Evolutionary conservation across 1,284 basidiomycete species (phyloP).

Genomic region (Rhodofomes roseus): DNA sequence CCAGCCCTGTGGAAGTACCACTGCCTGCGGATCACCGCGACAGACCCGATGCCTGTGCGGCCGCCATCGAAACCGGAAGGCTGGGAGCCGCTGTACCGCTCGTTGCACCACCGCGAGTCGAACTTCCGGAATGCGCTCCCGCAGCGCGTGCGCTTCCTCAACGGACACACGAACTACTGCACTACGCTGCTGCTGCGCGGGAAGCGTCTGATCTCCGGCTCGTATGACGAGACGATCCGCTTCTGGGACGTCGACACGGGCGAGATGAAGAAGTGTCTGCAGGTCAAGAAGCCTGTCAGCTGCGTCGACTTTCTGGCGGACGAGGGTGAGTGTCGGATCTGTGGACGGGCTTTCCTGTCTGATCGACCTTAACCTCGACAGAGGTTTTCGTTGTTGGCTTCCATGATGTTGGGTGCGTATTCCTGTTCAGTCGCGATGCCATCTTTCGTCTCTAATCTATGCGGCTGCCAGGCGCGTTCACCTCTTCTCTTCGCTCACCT

Average conservation of each 20-base stretch:
- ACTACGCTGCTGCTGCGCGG: slow-evolving; percentile 79
- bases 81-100: slow-evolving; percentile 79
- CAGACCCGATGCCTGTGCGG: slow-evolving; percentile 67
- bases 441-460: too few relatives aligned
- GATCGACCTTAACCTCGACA: slow-evolving; percentile 21
- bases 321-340: slow-evolving; percentile 45
- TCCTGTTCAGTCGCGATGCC: too few relatives aligned
- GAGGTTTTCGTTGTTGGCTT: slow-evolving; percentile 90
- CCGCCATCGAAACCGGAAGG: slow-evolving; percentile 61
- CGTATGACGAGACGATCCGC: slow-evolving; percentile 87
- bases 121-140: slow-evolving; percentile 80
- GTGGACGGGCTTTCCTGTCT: background rate
- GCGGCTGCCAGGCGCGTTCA: slow-evolving; percentile 9
- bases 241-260: slow-evolving; percentile 85
- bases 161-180: slow-evolving; percentile 86
- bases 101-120: slow-evolving; percentile 81
- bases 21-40: slow-evolving; percentile 68
- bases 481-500: slow-evolving; percentile 40
- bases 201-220: slow-evolving; percentile 81
- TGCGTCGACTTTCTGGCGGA: slow-evolving; percentile 86
- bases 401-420: slow-evolving; percentile 82
- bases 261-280: slow-evolving; percentile 75
- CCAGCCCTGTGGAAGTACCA: slow-evolving; percentile 79
- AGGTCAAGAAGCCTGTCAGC: slow-evolving; percentile 83
- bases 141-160: slow-evolving; percentile 73